These are phyloP conservation scores for Polymyxa betae DNA, from an alignment of 208 protist genomes.

Conservation along the genomic window DNA sequence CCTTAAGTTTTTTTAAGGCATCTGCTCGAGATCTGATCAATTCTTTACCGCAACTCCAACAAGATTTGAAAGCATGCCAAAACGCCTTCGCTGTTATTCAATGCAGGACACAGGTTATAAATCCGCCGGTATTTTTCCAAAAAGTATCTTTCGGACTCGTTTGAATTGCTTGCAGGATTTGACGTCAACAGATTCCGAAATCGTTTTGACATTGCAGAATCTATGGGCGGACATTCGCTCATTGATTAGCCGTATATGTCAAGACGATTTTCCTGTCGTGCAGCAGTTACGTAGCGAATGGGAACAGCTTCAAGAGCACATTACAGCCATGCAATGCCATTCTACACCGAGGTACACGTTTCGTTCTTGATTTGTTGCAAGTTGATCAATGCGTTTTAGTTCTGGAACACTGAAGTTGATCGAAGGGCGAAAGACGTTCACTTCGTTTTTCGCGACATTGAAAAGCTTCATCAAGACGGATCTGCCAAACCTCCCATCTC, in stretches of 20 bases:
- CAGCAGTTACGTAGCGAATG: background rate
- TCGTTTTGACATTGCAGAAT: background rate
- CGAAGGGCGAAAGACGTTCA: background rate
- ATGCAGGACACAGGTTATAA: background rate
- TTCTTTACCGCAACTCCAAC: background rate
- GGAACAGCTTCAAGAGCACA: background rate
- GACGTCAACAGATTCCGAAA: background rate
- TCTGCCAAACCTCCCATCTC: background rate
- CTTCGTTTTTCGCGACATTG: background rate
- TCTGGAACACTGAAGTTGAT: background rate
- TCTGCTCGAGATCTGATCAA: background rate
- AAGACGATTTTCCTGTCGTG: background rate
- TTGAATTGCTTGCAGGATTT: background rate
- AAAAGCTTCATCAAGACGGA: background rate
- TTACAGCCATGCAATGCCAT: background rate
- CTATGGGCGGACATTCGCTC: background rate
- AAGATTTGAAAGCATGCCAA: background rate
- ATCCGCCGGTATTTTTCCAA: background rate
- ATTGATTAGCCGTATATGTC: background rate
- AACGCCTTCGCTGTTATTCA: background rate
- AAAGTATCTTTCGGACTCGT: background rate
- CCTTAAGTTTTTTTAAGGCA: background rate
- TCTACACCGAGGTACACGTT: background rate
- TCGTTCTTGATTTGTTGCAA: background rate
- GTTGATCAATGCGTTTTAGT: background rate